These are phyloP conservation scores for Adansonia madagascariensis DNA, from an alignment of 441 rosid species.

Conservation along the genomic window DNA sequence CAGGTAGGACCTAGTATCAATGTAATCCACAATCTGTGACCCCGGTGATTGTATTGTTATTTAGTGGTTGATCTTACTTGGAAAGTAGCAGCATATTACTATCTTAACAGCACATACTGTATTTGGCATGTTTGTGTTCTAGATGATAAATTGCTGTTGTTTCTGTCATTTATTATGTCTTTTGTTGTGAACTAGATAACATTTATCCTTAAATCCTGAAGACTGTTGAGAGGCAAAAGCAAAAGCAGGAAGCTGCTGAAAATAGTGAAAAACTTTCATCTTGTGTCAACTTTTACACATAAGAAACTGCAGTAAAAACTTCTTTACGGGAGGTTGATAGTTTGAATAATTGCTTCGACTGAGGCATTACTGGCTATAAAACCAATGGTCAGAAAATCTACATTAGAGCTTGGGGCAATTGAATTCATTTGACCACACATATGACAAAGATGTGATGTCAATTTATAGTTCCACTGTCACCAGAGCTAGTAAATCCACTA, in stretches of 20 bases:
- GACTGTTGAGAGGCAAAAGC: not conserved
- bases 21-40: not conserved
- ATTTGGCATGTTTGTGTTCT: not conserved
- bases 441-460: not conserved
- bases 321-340: not conserved
- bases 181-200: not conserved
- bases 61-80: conserved; percentile 6
- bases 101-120: not conserved
- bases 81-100: conserved; percentile 7
- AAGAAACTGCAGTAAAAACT: conserved; percentile 11
- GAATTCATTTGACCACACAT: conserved; percentile 4
- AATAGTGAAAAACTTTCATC: conserved; percentile 10
- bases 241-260: conserved; percentile 15
- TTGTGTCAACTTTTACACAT: not conserved
- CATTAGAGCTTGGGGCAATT: conserved; percentile 1
- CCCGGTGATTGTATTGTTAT: conserved; percentile 1
- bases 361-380: conserved; percentile 4
- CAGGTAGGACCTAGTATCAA: conserved; percentile 40
- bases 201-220: conserved; percentile 11
- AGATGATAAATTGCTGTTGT: conserved; percentile 17
- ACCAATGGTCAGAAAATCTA: not conserved
- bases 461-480: not conserved
- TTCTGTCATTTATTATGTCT: conserved; percentile 14
- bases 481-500: not conserved
- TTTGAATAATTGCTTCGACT: conserved; percentile 11